Percentiles rank a stretch among this genome's conserved stretches.
Evolutionary conservation across 768 basidiomycete species (phyloP).

Genomic region (Amanita brunnescens): DNA sequence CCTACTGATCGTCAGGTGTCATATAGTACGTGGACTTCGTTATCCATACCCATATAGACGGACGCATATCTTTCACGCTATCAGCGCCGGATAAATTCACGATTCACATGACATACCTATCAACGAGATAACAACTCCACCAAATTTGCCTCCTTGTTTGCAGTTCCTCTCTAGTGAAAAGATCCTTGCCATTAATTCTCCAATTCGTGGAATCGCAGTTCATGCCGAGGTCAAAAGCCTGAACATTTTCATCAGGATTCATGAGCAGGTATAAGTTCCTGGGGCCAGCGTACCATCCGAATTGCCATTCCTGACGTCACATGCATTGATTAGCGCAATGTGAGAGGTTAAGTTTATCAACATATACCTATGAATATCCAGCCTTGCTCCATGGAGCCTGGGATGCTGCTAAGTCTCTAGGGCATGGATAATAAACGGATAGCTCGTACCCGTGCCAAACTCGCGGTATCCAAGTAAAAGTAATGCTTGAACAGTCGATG

Average conservation of each 20-base stretch:
- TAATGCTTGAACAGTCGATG: constrained; percentile 74
- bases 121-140: constrained; percentile 68
- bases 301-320: constrained; percentile 51
- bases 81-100: neutral
- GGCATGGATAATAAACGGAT: neutral
- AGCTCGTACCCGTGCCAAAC: constrained; percentile 58
- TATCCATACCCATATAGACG: constrained; percentile 55
- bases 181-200: constrained; percentile 49
- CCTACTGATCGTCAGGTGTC: constrained; percentile 27
- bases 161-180: constrained; percentile 60
- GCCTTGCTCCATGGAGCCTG: constrained; percentile 69
- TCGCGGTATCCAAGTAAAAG: constrained; percentile 76
- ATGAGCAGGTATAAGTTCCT: constrained; percentile 7
- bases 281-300: constrained; percentile 45
- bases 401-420: neutral
- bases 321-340: constrained; percentile 7
- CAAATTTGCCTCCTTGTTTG: constrained; percentile 71
- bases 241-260: neutral
- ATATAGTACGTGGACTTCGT: constrained; percentile 1
- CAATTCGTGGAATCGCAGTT: constrained; percentile 73
- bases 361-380: constrained; percentile 74
- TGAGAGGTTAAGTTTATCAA: constrained; percentile 2
- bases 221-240: constrained; percentile 77
- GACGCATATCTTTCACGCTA: constrained; percentile 47
- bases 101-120: constrained; percentile 39